Base-by-base conservation (phyloP, 1,139 yeast species). In the Debaryomyces nepalensis region DNA sequence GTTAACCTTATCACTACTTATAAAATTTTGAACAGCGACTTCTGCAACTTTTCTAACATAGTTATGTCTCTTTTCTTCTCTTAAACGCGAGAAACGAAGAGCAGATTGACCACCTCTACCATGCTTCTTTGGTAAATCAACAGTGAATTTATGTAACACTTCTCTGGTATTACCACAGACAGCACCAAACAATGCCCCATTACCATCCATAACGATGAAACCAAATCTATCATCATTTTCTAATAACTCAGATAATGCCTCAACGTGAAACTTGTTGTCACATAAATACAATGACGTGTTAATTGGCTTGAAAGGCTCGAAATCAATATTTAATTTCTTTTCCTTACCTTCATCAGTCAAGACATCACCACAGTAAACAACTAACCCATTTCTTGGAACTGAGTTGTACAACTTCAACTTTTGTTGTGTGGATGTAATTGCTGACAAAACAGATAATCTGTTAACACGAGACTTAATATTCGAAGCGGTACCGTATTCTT, bases 81-180 rank as follows among this genome's bases (percentile, higher is more conserved):
- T 87, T 68, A 93, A 80, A 78, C 99, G 91, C 34, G 97, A 87
- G 77, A 93, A 93, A 88, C 99, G 98, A 55, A 93, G 66, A 36
- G 99, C 99, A 49, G 99, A 93, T 76, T 93, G 99, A 85, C 99
- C 99, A 87, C 99, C 99, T 79, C 99, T 87, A 59, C 99, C 99
- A 77, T 93, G 99, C 87, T 93, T 93, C 75, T 93, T 93, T 55
- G 99, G 99, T 61, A 93, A 78, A 68, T 93, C 99, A 46, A 93
- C 99, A 3, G 97, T 86, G 71, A 93, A 93, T 69, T 93, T 93
- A 70, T 93, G 97, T 63, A 93, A 75, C 40, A 93, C 87, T 52
- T 95, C 97, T 75, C 99, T 84, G 40, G 96, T 91, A 73, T 93
- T 93, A 66, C 99, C 99, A 39, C 95, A 82, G 42, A 93, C 82